A percentile compares a stretch with the other conserved stretches of the same genome.
Evolutionary conservation across 164 flowering plant genomes (phyloP).

Genomic region (Aristolochia contorta): DNA sequence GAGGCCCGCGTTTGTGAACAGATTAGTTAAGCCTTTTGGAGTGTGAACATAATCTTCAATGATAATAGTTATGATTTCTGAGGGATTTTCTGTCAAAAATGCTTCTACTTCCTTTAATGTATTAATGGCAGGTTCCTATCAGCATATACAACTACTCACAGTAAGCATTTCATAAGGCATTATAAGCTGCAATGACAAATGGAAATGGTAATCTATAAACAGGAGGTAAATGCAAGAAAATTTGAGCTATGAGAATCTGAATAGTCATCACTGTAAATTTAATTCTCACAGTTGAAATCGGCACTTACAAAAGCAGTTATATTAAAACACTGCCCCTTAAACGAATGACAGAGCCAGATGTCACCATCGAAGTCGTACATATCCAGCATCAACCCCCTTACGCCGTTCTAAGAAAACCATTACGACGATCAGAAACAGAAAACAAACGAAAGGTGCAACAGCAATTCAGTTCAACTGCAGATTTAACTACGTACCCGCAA

Average conservation of each 20-base stretch:
- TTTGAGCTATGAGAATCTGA: no score
- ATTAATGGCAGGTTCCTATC: slow-evolving; percentile 85
- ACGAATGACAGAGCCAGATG: slow-evolving; percentile 99
- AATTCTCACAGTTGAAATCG: no score
- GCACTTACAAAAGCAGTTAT: slow-evolving; percentile 90
- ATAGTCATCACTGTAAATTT: no score
- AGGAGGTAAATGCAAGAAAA: no score
- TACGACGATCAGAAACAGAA: background rate
- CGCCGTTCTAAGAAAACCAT: slow-evolving; percentile 62
- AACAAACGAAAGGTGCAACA: background rate
- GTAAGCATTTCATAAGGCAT: background rate
- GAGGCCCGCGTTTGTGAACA: slow-evolving; percentile 74
- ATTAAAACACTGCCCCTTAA: slow-evolving; percentile 80
- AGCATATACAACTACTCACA: background rate
- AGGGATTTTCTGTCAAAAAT: slow-evolving; percentile 61
- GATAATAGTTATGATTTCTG: slow-evolving; percentile 86
- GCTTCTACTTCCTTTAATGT: slow-evolving; percentile 92
- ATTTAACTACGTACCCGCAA: slow-evolving; percentile 35
- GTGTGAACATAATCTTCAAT: slow-evolving; percentile 95
- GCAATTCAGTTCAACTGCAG: background rate
- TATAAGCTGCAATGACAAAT: no score
- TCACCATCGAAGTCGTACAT: slow-evolving; percentile 87
- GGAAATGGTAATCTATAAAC: no score
- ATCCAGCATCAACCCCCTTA: slow-evolving; percentile 96
- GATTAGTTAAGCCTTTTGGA: slow-evolving; percentile 74